Conservation (phyloP, 768 basidiomycete species). For the Lactarius deliciosus region DNA sequence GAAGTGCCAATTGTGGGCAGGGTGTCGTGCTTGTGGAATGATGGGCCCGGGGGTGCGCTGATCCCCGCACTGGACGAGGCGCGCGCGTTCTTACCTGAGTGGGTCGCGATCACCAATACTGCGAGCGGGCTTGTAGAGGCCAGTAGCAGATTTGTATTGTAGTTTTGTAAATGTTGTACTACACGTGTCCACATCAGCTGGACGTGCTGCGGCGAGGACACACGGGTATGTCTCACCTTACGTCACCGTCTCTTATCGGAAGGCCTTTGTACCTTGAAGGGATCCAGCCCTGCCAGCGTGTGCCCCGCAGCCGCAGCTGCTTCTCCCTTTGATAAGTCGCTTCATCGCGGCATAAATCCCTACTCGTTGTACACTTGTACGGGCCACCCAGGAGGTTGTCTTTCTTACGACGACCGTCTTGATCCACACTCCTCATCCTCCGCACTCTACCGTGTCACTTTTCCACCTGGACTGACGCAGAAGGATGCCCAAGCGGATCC, state of each 20-base stretch:
- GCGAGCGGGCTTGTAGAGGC: constrained; percentile 7
- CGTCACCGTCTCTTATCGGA: neutral
- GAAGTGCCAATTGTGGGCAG: constrained; percentile 4
- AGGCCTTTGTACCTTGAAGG: neutral
- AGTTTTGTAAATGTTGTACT: neutral
- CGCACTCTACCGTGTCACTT: neutral
- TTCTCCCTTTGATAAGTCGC: neutral
- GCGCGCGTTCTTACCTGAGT: constrained; percentile 23
- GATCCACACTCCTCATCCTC: neutral
- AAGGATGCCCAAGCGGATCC: constrained; percentile 44
- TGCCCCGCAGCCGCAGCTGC: neutral
- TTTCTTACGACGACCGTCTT: too few species aligned
- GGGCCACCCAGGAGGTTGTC: too few species aligned
- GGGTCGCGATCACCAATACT: constrained; percentile 26
- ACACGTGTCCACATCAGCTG: neutral
- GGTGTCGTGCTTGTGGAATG: constrained; percentile 25
- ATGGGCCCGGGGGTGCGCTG: constrained; percentile 12
- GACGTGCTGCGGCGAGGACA: too few species aligned
- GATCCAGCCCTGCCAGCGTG: neutral
- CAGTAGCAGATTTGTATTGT: neutral
- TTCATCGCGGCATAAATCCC: neutral
- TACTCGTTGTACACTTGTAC: too few species aligned
- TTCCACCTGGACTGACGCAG: neutral
- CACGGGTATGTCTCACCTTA: neutral
- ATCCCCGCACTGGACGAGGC: constrained; percentile 26